phyloP scores from a whole-genome alignment of 768 basidiomycete species.

The Rhizopogon vinicolor region DNA sequence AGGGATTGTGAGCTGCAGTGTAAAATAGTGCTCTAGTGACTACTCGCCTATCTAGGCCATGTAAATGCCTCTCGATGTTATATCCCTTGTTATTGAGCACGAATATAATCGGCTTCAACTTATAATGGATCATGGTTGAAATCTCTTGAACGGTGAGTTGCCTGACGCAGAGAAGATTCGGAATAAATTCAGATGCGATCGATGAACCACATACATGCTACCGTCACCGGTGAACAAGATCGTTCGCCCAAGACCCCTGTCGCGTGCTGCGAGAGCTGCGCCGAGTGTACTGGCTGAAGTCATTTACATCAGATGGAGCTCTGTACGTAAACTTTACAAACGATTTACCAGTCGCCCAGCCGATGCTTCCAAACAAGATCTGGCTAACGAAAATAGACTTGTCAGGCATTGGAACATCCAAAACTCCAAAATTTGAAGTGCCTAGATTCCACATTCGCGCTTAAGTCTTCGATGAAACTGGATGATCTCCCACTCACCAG shows the following conservation, averaged over 20 bases:
- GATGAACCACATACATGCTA: slow-evolving; percentile 48
- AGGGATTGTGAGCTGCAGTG: background rate
- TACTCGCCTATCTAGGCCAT: slow-evolving; percentile 52
- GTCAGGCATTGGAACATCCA: slow-evolving; percentile 77
- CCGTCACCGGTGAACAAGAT: slow-evolving; percentile 88
- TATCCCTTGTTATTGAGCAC: slow-evolving; percentile 80
- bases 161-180: slow-evolving; percentile 28
- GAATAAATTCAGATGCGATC: background rate
- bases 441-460: slow-evolving; percentile 28
- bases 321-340: background rate
- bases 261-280: slow-evolving; percentile 74
- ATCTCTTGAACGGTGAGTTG: slow-evolving; percentile 81
- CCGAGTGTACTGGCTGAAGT: slow-evolving; percentile 59
- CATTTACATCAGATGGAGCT: background rate
- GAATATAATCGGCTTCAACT: slow-evolving; percentile 80
- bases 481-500: slow-evolving; percentile 40
- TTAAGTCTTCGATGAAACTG: background rate
- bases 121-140: slow-evolving; percentile 74
- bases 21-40: background rate
- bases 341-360: slow-evolving; percentile 72
- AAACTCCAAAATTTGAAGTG: slow-evolving; percentile 80
- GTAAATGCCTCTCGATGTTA: slow-evolving; percentile 80
- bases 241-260: slow-evolving; percentile 56
- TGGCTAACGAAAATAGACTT: slow-evolving; percentile 63
- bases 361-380: slow-evolving; percentile 90